Percentiles rank a stretch among this genome's conserved stretches.
These are phyloP conservation scores for Penicillium longicatenatum DNA, from an alignment of 495 filamentous ascomycete genomes.

Conservation along the genomic window DNA sequence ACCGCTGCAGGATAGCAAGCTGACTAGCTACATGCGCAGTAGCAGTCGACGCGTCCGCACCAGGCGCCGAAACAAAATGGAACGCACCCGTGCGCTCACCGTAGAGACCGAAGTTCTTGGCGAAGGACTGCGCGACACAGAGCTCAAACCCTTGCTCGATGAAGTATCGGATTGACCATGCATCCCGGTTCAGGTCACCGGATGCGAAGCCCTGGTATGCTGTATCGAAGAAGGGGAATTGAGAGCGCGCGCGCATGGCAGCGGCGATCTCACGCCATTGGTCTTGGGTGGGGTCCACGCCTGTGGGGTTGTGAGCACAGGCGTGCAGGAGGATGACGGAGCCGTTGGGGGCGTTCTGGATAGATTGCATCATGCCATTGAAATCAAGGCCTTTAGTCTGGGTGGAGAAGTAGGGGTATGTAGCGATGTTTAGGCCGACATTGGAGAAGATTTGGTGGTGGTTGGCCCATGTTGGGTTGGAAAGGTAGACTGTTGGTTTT, in stretches of 20 bases:
- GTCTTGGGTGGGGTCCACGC: conserved; percentile 89
- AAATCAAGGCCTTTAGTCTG: conserved; percentile 90
- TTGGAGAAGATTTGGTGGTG: conserved; percentile 99
- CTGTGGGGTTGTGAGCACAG: conserved; percentile 98
- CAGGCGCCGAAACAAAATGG: conserved; percentile 84
- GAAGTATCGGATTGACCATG: conserved; percentile 91
- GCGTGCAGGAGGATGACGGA: conserved; percentile 92
- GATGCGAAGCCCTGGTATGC: conserved; percentile 99
- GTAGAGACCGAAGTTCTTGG: conserved; percentile 99
- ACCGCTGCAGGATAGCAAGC: conserved; percentile 91
- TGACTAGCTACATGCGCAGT: conserved; percentile 74
- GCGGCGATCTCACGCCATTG: conserved; percentile 91
- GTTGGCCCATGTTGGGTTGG: conserved; percentile 95
- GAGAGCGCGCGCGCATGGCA: conserved; percentile 70
- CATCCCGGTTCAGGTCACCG: conserved; percentile 80
- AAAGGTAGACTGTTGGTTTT: conserved; percentile 79
- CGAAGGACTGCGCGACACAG: conserved; percentile 92
- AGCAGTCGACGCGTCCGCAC: conserved; percentile 63
- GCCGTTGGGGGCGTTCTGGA: conserved; percentile 69
- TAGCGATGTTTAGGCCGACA: conserved; percentile 72
- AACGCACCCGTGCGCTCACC: conserved; percentile 95
- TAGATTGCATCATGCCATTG: conserved; percentile 73
- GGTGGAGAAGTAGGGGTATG: conserved; percentile 91
- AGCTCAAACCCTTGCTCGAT: conserved; percentile 94
- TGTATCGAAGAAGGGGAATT: conserved; percentile 98